phyloP scores from a whole-genome alignment of 2,329 filamentous ascomycete species.

The Chalaropsis thielavioides region DNA sequence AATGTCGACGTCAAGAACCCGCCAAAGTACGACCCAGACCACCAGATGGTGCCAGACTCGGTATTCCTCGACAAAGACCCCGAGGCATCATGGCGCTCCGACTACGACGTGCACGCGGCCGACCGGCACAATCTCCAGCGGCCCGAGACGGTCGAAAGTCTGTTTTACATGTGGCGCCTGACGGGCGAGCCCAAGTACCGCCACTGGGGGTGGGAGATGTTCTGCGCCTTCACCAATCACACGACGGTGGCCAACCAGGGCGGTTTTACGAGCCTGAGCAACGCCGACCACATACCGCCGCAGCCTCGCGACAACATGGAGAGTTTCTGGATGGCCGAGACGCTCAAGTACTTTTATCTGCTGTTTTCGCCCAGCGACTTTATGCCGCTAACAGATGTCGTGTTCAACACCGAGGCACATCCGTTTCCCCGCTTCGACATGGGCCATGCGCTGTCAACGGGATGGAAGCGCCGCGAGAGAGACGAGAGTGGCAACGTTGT shows the following conservation, averaged over 20 bases:
- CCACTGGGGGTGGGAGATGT: slow-evolving; percentile 98
- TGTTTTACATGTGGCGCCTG: slow-evolving; percentile 98
- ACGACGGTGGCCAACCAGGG: slow-evolving; percentile 63
- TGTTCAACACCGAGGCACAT: slow-evolving; percentile 95
- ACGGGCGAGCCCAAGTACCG: slow-evolving; percentile 80
- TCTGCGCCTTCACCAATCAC: slow-evolving; percentile 76
- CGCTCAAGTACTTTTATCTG: slow-evolving; percentile 93
- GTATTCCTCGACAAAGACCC: slow-evolving; percentile 11
- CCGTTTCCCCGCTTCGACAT: slow-evolving; percentile 77
- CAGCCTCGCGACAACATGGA: slow-evolving; percentile 81
- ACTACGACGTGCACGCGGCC: slow-evolving; percentile 65
- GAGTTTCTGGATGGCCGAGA: slow-evolving; percentile 97
- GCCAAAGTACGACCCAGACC: slow-evolving; percentile 23
- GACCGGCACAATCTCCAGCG: slow-evolving; percentile 88
- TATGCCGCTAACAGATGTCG: slow-evolving; percentile 69
- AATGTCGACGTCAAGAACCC: slow-evolving; percentile 39
- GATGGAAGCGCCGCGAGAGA: slow-evolving; percentile 60
- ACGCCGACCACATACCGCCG: slow-evolving; percentile 61
- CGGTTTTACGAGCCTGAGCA: slow-evolving; percentile 67
- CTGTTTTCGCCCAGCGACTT: slow-evolving; percentile 76
- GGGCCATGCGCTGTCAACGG: slow-evolving; percentile 60
- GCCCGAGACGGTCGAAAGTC: slow-evolving; percentile 87
- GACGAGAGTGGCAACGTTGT: slow-evolving; percentile 31
- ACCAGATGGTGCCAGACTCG: slow-evolving; percentile 18
- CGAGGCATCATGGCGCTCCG: slow-evolving; percentile 52